Conservation (phyloP, 257 asterid species). For the Galeopsis tetrahit region DNA sequence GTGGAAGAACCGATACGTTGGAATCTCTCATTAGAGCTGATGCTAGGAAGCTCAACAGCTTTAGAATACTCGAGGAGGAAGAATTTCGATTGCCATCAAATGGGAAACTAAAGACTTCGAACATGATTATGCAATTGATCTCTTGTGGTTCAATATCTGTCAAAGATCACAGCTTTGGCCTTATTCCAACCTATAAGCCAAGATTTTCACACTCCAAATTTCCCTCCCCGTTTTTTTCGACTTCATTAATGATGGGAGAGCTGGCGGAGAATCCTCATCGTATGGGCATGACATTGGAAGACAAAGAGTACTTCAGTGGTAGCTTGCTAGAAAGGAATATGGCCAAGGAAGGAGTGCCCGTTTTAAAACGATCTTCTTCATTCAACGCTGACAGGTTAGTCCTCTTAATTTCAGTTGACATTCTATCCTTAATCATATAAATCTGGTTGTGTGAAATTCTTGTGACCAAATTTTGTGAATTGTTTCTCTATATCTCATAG, state of each 20-base stretch:
- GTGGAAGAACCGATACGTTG: constrained; percentile 79
- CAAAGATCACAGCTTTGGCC: constrained; percentile 84
- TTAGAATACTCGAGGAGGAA: constrained; percentile 76
- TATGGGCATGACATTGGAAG: constrained; percentile 67
- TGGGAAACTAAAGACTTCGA: constrained; percentile 79
- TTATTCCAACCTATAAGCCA: constrained; percentile 81
- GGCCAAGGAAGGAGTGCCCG: constrained; percentile 64
- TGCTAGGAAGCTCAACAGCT: constrained; percentile 75
- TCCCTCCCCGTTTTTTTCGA: constrained; percentile 77
- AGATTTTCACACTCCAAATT: constrained; percentile 80
- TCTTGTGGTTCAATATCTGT: constrained; percentile 94
- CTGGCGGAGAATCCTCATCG: constrained; percentile 72
- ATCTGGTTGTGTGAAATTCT: background rate
- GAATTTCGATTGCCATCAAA: constrained; percentile 55
- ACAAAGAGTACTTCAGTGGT: constrained; percentile 92
- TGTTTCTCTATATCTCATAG: background rate
- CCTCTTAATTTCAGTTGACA: constrained; percentile 4
- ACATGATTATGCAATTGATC: constrained; percentile 84
- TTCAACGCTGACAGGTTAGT: constrained; percentile 80
- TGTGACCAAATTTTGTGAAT: background rate
- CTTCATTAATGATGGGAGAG: constrained; percentile 75
- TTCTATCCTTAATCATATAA: constrained; percentile 3
- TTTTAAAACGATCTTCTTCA: constrained; percentile 81
- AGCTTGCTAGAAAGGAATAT: constrained; percentile 79
- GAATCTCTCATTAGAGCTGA: constrained; percentile 91